Base-by-base conservation (phyloP, 805 yeast genomes). In the Metschnikowia proteae region DNA sequence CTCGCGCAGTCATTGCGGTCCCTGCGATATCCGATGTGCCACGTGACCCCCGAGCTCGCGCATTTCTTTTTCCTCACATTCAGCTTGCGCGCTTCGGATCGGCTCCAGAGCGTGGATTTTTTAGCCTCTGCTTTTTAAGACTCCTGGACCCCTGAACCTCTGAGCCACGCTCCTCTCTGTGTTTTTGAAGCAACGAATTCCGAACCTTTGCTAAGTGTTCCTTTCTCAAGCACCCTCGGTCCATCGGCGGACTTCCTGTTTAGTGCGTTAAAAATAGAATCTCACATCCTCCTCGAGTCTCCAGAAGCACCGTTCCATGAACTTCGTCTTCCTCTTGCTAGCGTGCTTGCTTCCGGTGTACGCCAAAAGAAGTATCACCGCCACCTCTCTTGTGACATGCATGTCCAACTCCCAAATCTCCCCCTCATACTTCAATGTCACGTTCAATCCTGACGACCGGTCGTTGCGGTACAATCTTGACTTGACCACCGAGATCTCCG, bases 381-480 rank as follows among this genome's bases (percentile, higher is more conserved):
- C 96, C 6, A 72, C 85, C 11, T 87, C 97, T 3, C 75, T 91
- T 54, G 96, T 90, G 42, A 81, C 95, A 7, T 91, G 97, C 70
- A 84, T 84, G 87, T 86, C 82, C 50, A 71, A 80, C 61, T 84
- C 92, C 3, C 82, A 80, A 57, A 69, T 91, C 50, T 76, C 87
- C 3, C 92, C 96, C 3, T 71, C 83, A 17, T 78, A 78, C 55
- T 88, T 91, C 62, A 79, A 84, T 57, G 95, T 91, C 36, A 72
- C 76, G 1, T 88, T 88, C 64, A 74, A 84, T 59, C 96, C 96
- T 4, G 86, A 82, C 50, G 81, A 80, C 57, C 65, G 81, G 25
- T 76, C 91, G 4, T 66, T 91, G 52, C 76, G 74, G 48, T 90
- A 89, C 63, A 79, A 83, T 46, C 71, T 90, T 38, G 83, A 84